Conservation (phyloP, 371 early-diverging fungal genomes). For the Mucor irregularis region DNA sequence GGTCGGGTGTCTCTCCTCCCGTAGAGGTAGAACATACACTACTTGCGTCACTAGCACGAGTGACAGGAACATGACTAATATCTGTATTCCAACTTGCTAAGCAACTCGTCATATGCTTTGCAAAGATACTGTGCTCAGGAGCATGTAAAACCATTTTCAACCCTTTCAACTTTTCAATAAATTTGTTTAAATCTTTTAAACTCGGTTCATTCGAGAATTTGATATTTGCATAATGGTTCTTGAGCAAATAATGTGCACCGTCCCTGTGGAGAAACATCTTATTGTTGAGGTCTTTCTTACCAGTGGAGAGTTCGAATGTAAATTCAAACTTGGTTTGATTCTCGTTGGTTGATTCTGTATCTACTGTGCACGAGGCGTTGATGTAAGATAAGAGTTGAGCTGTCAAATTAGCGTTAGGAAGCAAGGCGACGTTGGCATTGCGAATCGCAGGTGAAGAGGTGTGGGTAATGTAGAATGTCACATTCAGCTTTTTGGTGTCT, state of each 20-base stretch:
- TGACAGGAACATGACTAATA: slow-evolving; percentile 53
- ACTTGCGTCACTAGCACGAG: not conserved
- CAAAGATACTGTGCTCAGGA: slow-evolving; percentile 57
- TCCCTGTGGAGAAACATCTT: slow-evolving; percentile 11
- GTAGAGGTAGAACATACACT: not conserved
- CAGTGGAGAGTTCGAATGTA: slow-evolving; percentile 34
- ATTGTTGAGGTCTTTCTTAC: slow-evolving; percentile 18
- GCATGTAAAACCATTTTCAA: slow-evolving; percentile 57
- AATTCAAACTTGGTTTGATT: slow-evolving; percentile 42
- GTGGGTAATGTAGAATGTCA: slow-evolving; percentile 56
- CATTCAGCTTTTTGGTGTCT: slow-evolving; percentile 19
- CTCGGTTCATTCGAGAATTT: slow-evolving; percentile 59
- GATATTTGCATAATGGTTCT: slow-evolving; percentile 28
- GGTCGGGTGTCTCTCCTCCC: no score
- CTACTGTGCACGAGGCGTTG: slow-evolving; percentile 43
- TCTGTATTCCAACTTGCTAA: slow-evolving; percentile 61
- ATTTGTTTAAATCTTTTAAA: slow-evolving; percentile 45
- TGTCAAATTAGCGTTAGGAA: slow-evolving; percentile 56
- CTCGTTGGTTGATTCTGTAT: slow-evolving; percentile 25
- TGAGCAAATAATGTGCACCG: slow-evolving; percentile 3
- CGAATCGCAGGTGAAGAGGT: slow-evolving; percentile 38
- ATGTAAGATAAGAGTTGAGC: slow-evolving; percentile 51
- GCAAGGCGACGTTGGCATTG: slow-evolving; percentile 21
- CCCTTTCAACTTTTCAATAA: slow-evolving; percentile 53
- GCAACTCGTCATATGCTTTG: slow-evolving; percentile 57